Conservation (phyloP, 805 yeast genomes). For the Saccharomycopsis sp. region DNA sequence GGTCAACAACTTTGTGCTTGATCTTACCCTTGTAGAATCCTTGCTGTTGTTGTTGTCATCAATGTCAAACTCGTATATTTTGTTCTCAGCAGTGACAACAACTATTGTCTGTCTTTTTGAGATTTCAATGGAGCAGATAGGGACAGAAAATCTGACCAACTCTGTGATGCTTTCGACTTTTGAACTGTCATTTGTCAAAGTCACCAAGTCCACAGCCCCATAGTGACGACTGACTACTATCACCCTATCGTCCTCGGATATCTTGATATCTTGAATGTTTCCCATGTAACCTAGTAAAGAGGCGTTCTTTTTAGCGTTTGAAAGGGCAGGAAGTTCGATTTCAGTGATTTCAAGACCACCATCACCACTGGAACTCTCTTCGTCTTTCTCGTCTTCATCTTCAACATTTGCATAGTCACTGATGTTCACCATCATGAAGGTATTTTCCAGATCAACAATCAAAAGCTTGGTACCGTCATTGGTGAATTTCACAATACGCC, state of each 20-base stretch:
- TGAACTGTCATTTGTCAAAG: conserved; percentile 22
- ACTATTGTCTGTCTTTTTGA: conserved; percentile 43
- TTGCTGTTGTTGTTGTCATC: conserved; percentile 21
- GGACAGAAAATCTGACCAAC: conserved; percentile 50
- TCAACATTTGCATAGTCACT: conserved; percentile 28
- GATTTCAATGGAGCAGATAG: conserved; percentile 55
- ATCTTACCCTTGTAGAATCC: background rate
- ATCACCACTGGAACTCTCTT: conserved; percentile 5
- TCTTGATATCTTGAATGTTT: conserved; percentile 43
- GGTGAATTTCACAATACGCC: conserved; percentile 43
- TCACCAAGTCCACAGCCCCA: conserved; percentile 49
- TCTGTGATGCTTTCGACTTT: conserved; percentile 26
- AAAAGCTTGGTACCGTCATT: conserved; percentile 36
- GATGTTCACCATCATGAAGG: conserved; percentile 37
- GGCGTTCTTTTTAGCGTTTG: conserved; percentile 27
- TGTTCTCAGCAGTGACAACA: conserved; percentile 66
- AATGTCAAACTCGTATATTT: conserved; percentile 55
- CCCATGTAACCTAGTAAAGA: conserved; percentile 41
- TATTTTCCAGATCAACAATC: conserved; percentile 50
- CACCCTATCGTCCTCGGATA: conserved; percentile 35
- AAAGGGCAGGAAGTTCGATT: conserved; percentile 32
- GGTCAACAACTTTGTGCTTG: conserved; percentile 32
- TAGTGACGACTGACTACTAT: conserved; percentile 50
- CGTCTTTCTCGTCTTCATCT: conserved; percentile 30
- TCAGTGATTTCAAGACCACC: conserved; percentile 23